phyloP scores from a whole-genome alignment of 495 filamentous ascomycete genomes.

The Cudoniella acicularis region DNA sequence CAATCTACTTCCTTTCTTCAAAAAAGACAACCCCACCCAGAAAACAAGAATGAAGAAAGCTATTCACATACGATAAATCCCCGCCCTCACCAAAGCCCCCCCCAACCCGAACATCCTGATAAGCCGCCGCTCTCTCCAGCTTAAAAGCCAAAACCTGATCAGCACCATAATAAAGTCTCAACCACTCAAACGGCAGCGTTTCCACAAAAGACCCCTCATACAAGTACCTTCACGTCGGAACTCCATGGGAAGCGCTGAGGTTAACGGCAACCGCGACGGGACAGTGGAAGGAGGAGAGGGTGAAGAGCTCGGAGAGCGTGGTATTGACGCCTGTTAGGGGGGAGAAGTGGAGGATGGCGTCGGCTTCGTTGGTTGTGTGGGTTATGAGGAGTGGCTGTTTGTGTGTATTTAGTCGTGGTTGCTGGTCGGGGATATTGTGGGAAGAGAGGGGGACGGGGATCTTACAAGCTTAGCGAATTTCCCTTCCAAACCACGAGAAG shows the following conservation, averaged over 20 bases:
- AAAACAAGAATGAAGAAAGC: too few relatives aligned
- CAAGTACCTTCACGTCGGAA: not conserved
- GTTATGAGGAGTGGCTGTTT: not conserved
- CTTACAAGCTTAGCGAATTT: not conserved
- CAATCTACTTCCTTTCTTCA: too few relatives aligned
- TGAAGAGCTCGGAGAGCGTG: not conserved
- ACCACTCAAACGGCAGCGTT: not conserved
- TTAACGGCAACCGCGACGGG: not conserved
- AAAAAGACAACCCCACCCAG: too few relatives aligned
- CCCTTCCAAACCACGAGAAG: not conserved
- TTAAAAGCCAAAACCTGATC: not conserved
- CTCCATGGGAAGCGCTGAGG: not conserved
- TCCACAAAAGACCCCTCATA: not conserved
- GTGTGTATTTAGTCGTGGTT: too few relatives aligned
- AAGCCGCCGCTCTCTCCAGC: not conserved
- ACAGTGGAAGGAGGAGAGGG: not conserved
- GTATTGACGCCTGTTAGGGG: constrained; percentile 2
- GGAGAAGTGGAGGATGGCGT: not conserved
- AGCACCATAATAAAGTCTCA: not conserved
- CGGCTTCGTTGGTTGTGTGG: not conserved
- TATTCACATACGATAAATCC: too few relatives aligned
- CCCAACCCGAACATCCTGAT: not conserved
- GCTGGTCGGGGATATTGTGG: too few relatives aligned
- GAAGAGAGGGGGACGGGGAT: too few relatives aligned
- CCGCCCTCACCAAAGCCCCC: not conserved